phyloP scores from a whole-genome alignment of 2,329 filamentous ascomycete genomes.

The Cladosporium sp. region DNA sequence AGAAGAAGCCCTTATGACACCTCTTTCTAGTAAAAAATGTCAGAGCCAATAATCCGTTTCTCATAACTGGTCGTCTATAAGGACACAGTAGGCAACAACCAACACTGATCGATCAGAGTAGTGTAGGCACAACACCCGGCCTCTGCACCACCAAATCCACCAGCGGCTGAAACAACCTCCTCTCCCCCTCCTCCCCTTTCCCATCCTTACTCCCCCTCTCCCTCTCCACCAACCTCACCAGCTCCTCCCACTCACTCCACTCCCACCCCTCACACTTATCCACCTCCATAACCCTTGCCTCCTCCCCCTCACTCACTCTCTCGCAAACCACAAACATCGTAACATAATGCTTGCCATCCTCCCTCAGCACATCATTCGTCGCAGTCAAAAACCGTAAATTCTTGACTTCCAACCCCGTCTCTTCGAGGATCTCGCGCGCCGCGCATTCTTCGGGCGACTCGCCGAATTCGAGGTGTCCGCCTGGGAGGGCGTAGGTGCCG shows the following conservation, averaged over 20 bases:
- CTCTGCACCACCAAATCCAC: constrained; percentile 49
- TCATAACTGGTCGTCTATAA: too few relatives aligned
- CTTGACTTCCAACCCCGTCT: constrained; percentile 64
- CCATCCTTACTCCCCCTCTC: constrained; percentile 27
- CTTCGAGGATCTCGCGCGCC: constrained; percentile 67
- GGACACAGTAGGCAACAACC: too few relatives aligned
- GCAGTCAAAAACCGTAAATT: constrained; percentile 58
- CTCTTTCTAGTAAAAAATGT: background rate
- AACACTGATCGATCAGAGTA: background rate
- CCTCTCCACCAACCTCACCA: constrained; percentile 39
- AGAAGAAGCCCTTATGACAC: too few relatives aligned
- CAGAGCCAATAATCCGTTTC: too few relatives aligned
- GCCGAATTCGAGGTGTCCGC: constrained; percentile 72
- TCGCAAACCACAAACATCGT: constrained; percentile 67
- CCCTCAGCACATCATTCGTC: constrained; percentile 67
- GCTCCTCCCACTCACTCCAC: constrained; percentile 54
- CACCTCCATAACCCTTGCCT: constrained; percentile 53
- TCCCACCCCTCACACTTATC: constrained; percentile 60
- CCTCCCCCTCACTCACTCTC: constrained; percentile 49
- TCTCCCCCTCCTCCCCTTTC: constrained; percentile 25
- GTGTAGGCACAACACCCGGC: constrained; percentile 25
- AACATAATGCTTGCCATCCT: constrained; percentile 69
- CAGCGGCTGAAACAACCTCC: constrained; percentile 50
- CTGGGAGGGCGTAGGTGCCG: constrained; percentile 58
- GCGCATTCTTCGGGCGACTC: constrained; percentile 67